phyloP scores from a whole-genome alignment of 2,329 filamentous ascomycete species.

The Elsinoe necatrix region DNA sequence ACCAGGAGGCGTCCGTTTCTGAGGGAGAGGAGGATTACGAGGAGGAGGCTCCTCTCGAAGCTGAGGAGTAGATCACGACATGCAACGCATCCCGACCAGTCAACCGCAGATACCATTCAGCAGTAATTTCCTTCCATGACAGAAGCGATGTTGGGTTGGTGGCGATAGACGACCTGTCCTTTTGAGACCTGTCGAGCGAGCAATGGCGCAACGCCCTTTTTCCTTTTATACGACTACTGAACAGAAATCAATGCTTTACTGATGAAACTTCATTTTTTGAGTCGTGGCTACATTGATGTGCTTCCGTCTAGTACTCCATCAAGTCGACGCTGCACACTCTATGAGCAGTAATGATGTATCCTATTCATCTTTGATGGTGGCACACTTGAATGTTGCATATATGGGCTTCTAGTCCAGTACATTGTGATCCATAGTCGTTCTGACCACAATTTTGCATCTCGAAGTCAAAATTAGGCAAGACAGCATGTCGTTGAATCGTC shows the following conservation, averaged over 20 bases:
- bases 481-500: too few relatives aligned
- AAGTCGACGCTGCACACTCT: too few relatives aligned
- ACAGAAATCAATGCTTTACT: conserved; percentile 11
- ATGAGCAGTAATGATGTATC: too few relatives aligned
- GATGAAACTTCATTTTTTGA: neutral
- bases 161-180: conserved; percentile 12
- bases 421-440: too few relatives aligned
- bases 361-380: too few relatives aligned
- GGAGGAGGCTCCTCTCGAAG: conserved; percentile 68
- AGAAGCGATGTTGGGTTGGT: conserved; percentile 16
- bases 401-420: too few relatives aligned
- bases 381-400: too few relatives aligned
- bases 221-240: conserved; percentile 15
- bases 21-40: conserved; percentile 96
- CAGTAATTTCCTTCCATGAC: conserved; percentile 15
- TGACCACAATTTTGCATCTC: too few relatives aligned
- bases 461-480: too few relatives aligned
- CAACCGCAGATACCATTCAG: conserved; percentile 9
- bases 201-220: conserved; percentile 15
- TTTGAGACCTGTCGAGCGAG: conserved; percentile 13
- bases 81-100: neutral
- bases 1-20: conserved; percentile 96
- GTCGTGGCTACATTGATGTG: neutral
- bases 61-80: conserved; percentile 53
- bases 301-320: too few relatives aligned